Evolutionary conservation across 2,329 filamentous ascomycete genomes (phyloP).

Genomic region (Aureobasidium sp.): DNA sequence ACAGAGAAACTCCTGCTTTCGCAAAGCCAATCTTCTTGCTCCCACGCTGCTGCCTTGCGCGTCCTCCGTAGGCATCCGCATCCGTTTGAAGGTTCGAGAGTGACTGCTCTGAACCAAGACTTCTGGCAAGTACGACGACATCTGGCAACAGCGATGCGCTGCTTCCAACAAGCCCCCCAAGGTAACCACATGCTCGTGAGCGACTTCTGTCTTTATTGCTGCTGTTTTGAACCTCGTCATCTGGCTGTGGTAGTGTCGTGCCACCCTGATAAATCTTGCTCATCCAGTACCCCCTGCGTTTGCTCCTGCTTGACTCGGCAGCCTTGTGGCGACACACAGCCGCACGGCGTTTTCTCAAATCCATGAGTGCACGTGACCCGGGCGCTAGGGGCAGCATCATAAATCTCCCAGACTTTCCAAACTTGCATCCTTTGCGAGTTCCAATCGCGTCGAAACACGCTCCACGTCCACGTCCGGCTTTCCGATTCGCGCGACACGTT

Average conservation of each 20-base stretch:
- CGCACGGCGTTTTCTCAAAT: not conserved
- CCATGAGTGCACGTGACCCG: not conserved
- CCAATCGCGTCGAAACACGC: conserved; percentile 10
- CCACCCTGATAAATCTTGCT: not conserved
- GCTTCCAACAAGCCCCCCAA: not conserved
- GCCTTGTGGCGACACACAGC: conserved; percentile 1
- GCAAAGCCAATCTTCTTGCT: not conserved
- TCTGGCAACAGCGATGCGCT: not conserved
- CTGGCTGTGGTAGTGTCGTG: not conserved
- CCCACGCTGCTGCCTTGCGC: not conserved
- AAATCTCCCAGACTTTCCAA: conserved; percentile 4
- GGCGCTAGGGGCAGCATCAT: not conserved
- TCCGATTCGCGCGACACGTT: conserved; percentile 9
- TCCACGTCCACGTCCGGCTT: conserved; percentile 11
- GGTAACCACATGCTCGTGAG: not conserved
- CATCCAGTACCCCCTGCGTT: conserved; percentile 1
- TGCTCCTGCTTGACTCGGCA: not conserved
- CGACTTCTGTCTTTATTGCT: not conserved
- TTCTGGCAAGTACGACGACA: not conserved
- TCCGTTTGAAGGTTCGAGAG: not conserved
- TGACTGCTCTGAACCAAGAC: conserved; percentile 4
- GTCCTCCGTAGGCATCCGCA: not conserved
- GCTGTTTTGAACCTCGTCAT: not conserved
- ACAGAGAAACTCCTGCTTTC: not conserved
- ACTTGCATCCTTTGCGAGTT: conserved; percentile 8